Evolutionary conservation across 192 early-diverging fungal species (phyloP), one percentile per base, ranked within the genome.

Genomic region (Linnemannia schmuckeri): DNA sequence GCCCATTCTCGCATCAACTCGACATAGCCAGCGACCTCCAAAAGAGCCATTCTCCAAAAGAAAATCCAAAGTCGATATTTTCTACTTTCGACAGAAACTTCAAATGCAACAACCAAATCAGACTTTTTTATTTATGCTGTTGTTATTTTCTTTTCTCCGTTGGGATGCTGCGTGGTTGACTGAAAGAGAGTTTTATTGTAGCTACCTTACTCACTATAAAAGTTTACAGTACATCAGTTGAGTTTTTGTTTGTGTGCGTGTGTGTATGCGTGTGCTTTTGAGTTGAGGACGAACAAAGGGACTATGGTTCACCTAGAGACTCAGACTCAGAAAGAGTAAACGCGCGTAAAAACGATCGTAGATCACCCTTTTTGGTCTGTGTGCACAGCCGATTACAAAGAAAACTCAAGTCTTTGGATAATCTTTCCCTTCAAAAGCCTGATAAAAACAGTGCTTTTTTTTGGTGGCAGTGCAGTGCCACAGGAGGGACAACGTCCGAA

Each of bases 361-460:
- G 61, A 66, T 66, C 61, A 30, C 12, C 0, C 30, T 12, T 35
- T 30, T 27, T 66, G n/a, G 12, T 4, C 44, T 66, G 61, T 66
- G n/a, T 66, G 12, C 61, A 66, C 61, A 66, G 61, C 61, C 61
- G 30, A 66, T 33, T 66, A 24, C 30, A 66, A 66, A 66, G 61
- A 27, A 66, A 33, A 18, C 49, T 4, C 27, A 66, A n/a, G 61
- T 12, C 49, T 52, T 22, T 52, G 49, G 20, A 52, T 52, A 52
- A 3, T 18, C 18, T 46, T 46, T 18, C 49, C 49, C 49, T 52
- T 52, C 49, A 52, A 52, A 52, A 52, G 13, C 49, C 17, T 52
- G 18, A 20, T 52, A 20, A 52, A 18, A 17, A 52, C 17, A 52
- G 49, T 18, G 4, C 49, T 3, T 52, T 52, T 52, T 52, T 52